Evolutionary conservation across 306 rosid genomes (phyloP), one percentile per base, ranked within the genome.

Genomic region (Rubus idaeus): DNA sequence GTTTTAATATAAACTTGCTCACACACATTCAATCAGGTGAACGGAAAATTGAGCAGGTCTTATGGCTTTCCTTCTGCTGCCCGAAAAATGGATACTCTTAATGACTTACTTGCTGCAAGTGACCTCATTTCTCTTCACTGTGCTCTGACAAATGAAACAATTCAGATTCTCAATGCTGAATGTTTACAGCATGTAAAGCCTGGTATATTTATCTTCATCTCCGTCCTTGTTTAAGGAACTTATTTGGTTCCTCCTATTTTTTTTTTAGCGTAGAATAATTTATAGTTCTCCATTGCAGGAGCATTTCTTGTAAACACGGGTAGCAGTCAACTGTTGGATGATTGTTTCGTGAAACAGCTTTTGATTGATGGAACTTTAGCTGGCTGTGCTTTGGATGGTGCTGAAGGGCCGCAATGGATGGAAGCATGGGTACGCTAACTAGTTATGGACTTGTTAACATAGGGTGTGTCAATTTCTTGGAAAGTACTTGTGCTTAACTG

Each of bases 391-490:
- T 90, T 96, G 77, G 99, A 96, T 81, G 99, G 99, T 50, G 99
- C 97, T 45, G 99, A 96, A 85, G 99, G 99, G 64, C 98, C 98
- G 40, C 99, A 96, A 76, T 96, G 99, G 99, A 96, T 96, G 99
- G 99, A 96, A 91, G 98, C 99, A 86, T 96, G 99, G 99, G 99
- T 96, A 88, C 57, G 86, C 80, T 74, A 79, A 72, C 70, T 83
- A 73, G 61, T 58, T 63, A 68, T 76, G 67, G 42, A 77, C 53
- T 79, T 74, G 40, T 49, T 47, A 65, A 40, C 39, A 79, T 70
- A 63, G 67, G 51, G 16, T 21, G 21, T 50, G 9, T 76, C 12
- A 39, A 46, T 52, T 71, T 78, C 39, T 74, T 23, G 53, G 65
- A 42, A 61, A 56, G 40, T 78, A 64, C n/a, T 58, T 73, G 37